These are phyloP conservation scores for Tetracentron sinense DNA, from an alignment of 164 flowering plant species.

Conservation along the genomic window DNA sequence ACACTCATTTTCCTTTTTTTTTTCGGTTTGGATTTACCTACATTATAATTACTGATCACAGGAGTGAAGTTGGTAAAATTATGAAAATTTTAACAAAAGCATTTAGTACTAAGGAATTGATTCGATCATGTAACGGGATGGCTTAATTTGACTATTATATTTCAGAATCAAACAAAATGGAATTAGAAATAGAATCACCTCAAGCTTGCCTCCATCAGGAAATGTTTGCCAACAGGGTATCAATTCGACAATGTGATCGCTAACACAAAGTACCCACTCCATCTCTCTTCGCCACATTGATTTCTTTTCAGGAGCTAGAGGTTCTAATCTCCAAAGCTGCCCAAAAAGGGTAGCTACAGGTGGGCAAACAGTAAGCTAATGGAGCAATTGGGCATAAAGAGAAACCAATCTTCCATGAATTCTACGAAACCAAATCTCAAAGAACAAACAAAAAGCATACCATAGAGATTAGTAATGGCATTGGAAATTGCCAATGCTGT, in stretches of 20 bases:
- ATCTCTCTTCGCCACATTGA: conserved; percentile 93
- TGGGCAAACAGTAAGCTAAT: not conserved
- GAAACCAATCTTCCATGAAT: not conserved
- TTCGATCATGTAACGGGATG: not conserved
- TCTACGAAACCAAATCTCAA: not conserved
- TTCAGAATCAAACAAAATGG: not conserved
- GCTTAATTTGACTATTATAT: not conserved
- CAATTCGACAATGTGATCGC: conserved; percentile 91
- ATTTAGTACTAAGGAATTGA: not conserved
- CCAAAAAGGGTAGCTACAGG: conserved; percentile 80
- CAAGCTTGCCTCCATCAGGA: conserved; percentile 84
- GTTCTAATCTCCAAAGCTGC: conserved; percentile 93
- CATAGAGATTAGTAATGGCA: conserved; percentile 87
- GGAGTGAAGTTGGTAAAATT: not conserved
- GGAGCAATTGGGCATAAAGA: not conserved
- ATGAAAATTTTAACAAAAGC: not conserved
- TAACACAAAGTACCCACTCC: conserved; percentile 85
- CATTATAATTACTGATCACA: not conserved
- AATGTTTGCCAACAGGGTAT: conserved; percentile 85
- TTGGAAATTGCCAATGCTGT: conserved; percentile 84
- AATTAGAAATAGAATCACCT: conserved; percentile 42
- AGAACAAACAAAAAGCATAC: conserved; percentile 32
- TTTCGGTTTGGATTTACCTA: no score
- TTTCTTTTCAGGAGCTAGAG: conserved; percentile 70
- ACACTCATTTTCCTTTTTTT: not conserved